Percentiles rank a stretch among this genome's conserved stretches.
Conservation (phyloP, 164 flowering plant species). For the Malania oleifera region DNA sequence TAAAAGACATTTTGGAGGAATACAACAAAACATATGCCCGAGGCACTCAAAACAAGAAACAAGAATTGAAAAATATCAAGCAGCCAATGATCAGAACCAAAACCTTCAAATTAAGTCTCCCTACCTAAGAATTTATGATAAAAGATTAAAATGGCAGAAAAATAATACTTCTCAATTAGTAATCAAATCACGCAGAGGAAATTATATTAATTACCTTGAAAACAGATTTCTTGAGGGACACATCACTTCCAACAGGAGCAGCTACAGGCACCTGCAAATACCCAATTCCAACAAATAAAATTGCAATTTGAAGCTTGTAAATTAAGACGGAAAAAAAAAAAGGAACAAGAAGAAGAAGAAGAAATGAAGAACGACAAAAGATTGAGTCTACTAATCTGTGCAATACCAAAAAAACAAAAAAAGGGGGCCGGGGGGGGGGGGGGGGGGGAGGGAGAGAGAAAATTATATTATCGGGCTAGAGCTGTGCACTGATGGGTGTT, state of each 20-base stretch:
- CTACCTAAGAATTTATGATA: no score
- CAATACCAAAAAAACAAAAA: no score
- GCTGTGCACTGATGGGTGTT: no score
- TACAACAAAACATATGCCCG: no score
- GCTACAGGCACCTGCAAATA: constrained; percentile 40
- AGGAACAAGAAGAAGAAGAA: not conserved
- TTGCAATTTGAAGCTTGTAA: no score
- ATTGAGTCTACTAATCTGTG: not conserved
- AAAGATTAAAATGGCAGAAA: no score
- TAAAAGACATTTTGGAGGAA: no score
- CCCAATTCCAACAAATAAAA: not conserved
- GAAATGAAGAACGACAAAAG: not conserved
- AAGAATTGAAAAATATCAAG: not conserved
- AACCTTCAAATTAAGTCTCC: not conserved
- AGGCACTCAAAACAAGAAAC: no score
- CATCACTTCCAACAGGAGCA: constrained; percentile 41
- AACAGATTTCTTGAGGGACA: constrained; percentile 27
- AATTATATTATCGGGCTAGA: not conserved
- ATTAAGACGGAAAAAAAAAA: not conserved
- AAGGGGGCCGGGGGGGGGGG: not conserved
- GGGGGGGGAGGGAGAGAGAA: not conserved
- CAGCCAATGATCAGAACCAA: not conserved
- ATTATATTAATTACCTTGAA: constrained; percentile 35
- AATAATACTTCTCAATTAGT: not conserved
- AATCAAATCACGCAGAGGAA: constrained; percentile 10